Evolutionary conservation across 2,329 filamentous ascomycete species (phyloP), one percentile per base, ranked within the genome.

Genomic region (Hymenoscyphus linearis): DNA sequence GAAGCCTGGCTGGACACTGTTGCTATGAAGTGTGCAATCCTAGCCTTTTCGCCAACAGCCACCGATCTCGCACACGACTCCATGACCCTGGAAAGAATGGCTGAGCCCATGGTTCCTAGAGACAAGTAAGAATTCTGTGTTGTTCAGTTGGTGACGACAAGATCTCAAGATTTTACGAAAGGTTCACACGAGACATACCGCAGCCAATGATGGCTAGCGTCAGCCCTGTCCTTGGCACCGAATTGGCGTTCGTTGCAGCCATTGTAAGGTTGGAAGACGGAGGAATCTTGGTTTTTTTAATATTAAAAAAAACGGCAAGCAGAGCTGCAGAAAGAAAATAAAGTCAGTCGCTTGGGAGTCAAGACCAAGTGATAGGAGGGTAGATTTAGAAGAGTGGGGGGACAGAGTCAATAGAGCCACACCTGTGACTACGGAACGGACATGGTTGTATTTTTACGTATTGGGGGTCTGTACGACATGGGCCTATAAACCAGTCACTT

Each of bases 1-100:
- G 77, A 79, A 9, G 44, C 61, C 57, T 72, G 63, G 61, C 75
- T 78, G 26, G 74, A 72, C 0, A 80, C 77, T 16, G 77, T 79
- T 31, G 76, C 78, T 52, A 76, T 74, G 65, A 76, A 78, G 2
- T 64, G 64, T n/a, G 63, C 62, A 35, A 72, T 66, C 18, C 57
- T 65, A 9, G 68, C 64, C 22, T 61, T 37, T 44, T 64, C 55
- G 31, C 65, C 65, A 18, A 59, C 37, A 10, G 36, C 47, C 13
- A 58, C 53, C 5, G 60, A 58, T 40, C 61, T 58, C 13, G 62
- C 59, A 40, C 62, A 68, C 10, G 67, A 64, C 12, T 62, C 59
- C 13, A 71, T 54, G 10, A 71, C 66, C 9, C 68, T 67, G 34
- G 65, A 62, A 3, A 71, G 59, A 59, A 71, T 71, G 16, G 69